Evolutionary conservation across 805 yeast genomes (phyloP), one percentile per base, ranked within the genome.

Genomic region (Blastobotrys parvus): DNA sequence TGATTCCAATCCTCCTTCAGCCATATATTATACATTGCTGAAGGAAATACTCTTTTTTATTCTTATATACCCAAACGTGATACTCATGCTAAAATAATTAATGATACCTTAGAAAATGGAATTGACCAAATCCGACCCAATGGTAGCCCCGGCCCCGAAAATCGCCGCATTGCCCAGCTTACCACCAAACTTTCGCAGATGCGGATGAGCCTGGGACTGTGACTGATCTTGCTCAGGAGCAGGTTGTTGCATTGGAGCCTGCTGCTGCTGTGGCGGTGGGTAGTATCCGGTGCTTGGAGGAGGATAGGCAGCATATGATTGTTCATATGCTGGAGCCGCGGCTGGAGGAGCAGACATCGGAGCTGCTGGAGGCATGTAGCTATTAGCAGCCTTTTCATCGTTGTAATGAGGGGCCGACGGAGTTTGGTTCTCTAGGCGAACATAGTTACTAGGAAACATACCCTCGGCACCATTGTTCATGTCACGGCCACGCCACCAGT

Each of bases 121-220:
- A 44, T 55, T 51, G 44, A 89, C 85, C 41, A 90, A 54, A 55
- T 83, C 87, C 36, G 85, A 73, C 57, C 97, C 97, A 43, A 89
- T 70, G 1, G 95, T 81, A 32, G 97, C 95, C 69, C 97, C 97
- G 7, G 95, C 96, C 63, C 97, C 97, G 52, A 87, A 90, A 39
- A 89, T 77, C 29, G 94, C 89, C n/a, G 97, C 94, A 52, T 87
- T 78, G 46, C 95, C 95, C 46, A 89, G 66, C 63, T 85, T 82
- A 49, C 83, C 72, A 20, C 94, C 94, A 52, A 85, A 76, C 56
- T 73, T 80, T 62, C 76, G 77, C 45, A 54, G 37, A 36, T 34
- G 40, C 29, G 44, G 42, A 38, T 23, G 48, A 34, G 16, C 31
- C 13, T 41, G 38, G 6, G 37, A 39, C 20, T 35, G 42, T 17